These are phyloP conservation scores for Penicillium sp. DNA, from an alignment of 2,329 filamentous ascomycete genomes.

Conservation along the genomic window DNA sequence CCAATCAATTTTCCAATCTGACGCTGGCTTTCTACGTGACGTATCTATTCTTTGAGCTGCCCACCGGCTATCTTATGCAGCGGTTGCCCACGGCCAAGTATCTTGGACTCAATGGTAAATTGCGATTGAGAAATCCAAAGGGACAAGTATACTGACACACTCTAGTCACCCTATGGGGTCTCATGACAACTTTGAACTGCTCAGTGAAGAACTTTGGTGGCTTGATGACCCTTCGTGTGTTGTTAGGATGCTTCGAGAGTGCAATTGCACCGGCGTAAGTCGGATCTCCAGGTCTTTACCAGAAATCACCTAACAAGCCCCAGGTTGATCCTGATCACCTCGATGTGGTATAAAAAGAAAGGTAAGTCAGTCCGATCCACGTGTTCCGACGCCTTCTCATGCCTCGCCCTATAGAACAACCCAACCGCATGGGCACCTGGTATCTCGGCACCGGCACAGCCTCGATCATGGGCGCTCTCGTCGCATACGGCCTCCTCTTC, in stretches of 20 bases:
- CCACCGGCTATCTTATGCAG: constrained; percentile 55
- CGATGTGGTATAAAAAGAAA: constrained; percentile 51
- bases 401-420: constrained; percentile 46
- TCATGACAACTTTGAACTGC: constrained; percentile 47
- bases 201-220: constrained; percentile 50
- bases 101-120: constrained; percentile 42
- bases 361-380: constrained; percentile 11
- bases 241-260: constrained; percentile 53
- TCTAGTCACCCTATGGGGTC: constrained; percentile 42
- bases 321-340: constrained; percentile 51
- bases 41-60: constrained; percentile 54
- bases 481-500: constrained; percentile 55
- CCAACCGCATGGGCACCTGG: constrained; percentile 57
- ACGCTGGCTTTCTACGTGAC: constrained; percentile 59
- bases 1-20: constrained; percentile 57
- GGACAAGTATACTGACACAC: constrained; percentile 24
- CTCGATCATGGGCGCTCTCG: constrained; percentile 51
- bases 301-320: constrained; percentile 1
- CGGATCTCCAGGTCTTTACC: not conserved
- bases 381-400: not conserved
- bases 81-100: constrained; percentile 52
- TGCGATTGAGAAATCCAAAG: not conserved
- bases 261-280: constrained; percentile 48
- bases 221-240: constrained; percentile 47
- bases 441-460: constrained; percentile 56